These are phyloP conservation scores for Pichia nanzhaoensis DNA, from an alignment of 805 yeast genomes.

Conservation along the genomic window DNA sequence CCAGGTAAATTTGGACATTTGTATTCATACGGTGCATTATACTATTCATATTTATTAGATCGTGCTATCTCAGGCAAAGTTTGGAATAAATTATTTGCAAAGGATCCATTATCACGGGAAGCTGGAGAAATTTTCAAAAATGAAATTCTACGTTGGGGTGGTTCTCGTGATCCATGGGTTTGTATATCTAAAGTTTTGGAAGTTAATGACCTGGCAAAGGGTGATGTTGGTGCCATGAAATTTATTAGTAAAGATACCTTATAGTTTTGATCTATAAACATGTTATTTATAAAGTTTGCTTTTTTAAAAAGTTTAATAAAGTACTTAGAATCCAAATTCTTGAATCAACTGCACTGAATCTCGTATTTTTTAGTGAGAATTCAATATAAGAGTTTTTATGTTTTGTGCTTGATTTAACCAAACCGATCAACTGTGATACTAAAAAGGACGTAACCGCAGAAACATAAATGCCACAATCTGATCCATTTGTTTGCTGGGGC, in stretches of 20 bases:
- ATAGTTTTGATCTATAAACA: neutral
- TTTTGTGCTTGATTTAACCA: slow-evolving; percentile 16
- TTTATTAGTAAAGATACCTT: slow-evolving; percentile 6
- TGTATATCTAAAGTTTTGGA: slow-evolving; percentile 77
- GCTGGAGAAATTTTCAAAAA: slow-evolving; percentile 74
- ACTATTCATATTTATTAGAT: slow-evolving; percentile 86
- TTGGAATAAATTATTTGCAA: slow-evolving; percentile 66
- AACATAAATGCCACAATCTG: slow-evolving; percentile 56
- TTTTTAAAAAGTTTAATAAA: slow-evolving; percentile 24
- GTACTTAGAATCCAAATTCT: slow-evolving; percentile 38
- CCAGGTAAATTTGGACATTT: slow-evolving; percentile 92
- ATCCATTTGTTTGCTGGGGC: slow-evolving; percentile 59
- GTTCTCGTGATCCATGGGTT: slow-evolving; percentile 82
- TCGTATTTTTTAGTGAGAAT: slow-evolving; percentile 30
- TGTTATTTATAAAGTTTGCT: neutral
- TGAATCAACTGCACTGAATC: slow-evolving; percentile 42
- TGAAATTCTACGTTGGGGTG: slow-evolving; percentile 86
- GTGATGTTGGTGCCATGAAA: slow-evolving; percentile 34
- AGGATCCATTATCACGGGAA: slow-evolving; percentile 60
- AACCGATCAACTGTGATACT: slow-evolving; percentile 29
- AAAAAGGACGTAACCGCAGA: slow-evolving; percentile 33
- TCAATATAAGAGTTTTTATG: neutral
- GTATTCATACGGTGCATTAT: slow-evolving; percentile 89
- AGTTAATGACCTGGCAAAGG: slow-evolving; percentile 49
- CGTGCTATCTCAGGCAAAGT: slow-evolving; percentile 85